A percentile compares a stretch with the other conserved stretches of the same genome.
Evolutionary conservation across 106 monocot species (phyloP).

Genomic region (Xerophyta viscosa): DNA sequence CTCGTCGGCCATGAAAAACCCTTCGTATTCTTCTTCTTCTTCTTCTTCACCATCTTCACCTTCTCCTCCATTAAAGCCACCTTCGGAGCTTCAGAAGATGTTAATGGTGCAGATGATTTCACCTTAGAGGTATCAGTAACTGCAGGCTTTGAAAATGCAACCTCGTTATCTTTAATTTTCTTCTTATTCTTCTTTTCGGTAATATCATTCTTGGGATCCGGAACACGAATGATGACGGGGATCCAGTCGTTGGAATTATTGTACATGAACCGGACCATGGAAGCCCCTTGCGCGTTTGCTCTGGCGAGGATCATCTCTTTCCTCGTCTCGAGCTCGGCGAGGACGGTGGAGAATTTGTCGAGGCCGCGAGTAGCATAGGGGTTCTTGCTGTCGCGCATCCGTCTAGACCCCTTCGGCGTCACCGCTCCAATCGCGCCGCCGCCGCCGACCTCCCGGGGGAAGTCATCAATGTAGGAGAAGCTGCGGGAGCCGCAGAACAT

Average conservation of each 20-base stretch:
- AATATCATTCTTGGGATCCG: background rate
- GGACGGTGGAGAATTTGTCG: conserved; percentile 52
- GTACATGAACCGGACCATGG: conserved; percentile 43
- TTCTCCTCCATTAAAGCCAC: no score
- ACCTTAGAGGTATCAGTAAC: no score
- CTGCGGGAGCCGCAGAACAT: no score
- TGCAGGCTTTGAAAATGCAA: background rate
- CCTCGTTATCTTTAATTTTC: background rate
- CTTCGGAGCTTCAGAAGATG: no score
- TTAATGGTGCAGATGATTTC: no score
- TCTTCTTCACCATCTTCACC: no score
- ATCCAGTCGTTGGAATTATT: conserved; percentile 34
- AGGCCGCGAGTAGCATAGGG: conserved; percentile 48
- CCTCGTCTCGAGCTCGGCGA: conserved; percentile 40
- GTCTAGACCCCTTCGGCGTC: conserved; percentile 6
- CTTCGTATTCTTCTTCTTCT: background rate
- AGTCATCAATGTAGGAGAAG: no score
- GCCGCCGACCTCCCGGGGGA: background rate
- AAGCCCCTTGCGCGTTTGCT: conserved; percentile 9
- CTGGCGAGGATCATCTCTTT: conserved; percentile 33
- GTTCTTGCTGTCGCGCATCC: conserved; percentile 38
- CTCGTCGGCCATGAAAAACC: conserved; percentile 1
- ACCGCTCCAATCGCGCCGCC: background rate
- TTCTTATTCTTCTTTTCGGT: background rate
- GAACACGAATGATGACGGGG: conserved; percentile 33